These are phyloP conservation scores for Amanita muscaria DNA, from an alignment of 768 basidiomycete genomes.

Conservation along the genomic window DNA sequence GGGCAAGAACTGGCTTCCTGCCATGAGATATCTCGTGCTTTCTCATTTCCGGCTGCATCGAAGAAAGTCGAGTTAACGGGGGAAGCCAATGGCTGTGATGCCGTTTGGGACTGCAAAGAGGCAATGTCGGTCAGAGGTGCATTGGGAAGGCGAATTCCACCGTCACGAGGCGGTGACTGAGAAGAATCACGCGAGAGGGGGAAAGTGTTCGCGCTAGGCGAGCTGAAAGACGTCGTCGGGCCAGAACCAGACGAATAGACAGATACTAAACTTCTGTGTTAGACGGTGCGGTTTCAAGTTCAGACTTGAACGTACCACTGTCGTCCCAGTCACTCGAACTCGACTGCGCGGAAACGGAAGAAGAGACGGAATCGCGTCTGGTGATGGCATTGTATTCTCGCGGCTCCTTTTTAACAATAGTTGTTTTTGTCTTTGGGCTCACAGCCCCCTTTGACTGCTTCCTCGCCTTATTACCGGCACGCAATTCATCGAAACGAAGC, in stretches of 20 bases:
- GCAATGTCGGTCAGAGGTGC: conserved; percentile 66
- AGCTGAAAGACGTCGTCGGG: conserved; percentile 58
- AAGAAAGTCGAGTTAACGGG: conserved; percentile 2
- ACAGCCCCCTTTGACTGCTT: conserved; percentile 36
- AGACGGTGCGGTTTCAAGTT: neutral
- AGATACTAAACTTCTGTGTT: conserved; percentile 25
- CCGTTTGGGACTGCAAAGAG: conserved; percentile 23
- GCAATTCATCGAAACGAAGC: conserved; percentile 79
- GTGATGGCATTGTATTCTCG: conserved; percentile 37
- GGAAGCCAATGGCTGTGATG: conserved; percentile 12
- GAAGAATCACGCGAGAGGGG: conserved; percentile 51
- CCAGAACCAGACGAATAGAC: conserved; percentile 53
- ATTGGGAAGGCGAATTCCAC: conserved; percentile 66
- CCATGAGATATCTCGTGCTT: conserved; percentile 5
- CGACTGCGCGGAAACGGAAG: conserved; percentile 45
- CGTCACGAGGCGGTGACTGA: conserved; percentile 40
- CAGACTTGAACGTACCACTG: conserved; percentile 41
- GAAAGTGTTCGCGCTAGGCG: conserved; percentile 51
- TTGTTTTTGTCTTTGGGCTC: conserved; percentile 30
- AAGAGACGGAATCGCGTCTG: conserved; percentile 58
- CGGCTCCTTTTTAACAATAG: conserved; percentile 57
- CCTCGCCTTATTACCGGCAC: conserved; percentile 78
- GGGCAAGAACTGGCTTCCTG: conserved; percentile 4
- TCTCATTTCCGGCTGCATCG: neutral
- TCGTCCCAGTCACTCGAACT: conserved; percentile 79